Evolutionary conservation across 164 flowering plant species (phyloP).

Genomic region (Annona squamosa): DNA sequence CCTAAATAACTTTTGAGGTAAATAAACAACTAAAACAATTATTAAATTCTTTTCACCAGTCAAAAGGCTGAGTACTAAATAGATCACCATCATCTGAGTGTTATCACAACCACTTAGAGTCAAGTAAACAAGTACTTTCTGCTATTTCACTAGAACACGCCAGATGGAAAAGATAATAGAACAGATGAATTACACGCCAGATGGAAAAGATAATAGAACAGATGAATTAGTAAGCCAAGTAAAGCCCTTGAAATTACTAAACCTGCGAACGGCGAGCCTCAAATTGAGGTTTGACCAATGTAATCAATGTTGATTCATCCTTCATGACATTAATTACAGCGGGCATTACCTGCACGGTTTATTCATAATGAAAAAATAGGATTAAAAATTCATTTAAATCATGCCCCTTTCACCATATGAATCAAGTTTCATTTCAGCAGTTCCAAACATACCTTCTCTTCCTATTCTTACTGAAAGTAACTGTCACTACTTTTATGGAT

Average conservation of each 20-base stretch:
- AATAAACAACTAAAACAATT: too few relatives aligned
- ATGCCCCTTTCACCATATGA: neutral
- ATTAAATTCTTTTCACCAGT: too few relatives aligned
- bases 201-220: neutral
- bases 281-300: slow-evolving; percentile 93
- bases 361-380: neutral
- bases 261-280: slow-evolving; percentile 95
- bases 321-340: slow-evolving; percentile 85
- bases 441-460: neutral
- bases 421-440: neutral
- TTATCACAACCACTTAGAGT: too few relatives aligned
- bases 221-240: neutral
- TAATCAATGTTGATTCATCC: slow-evolving; percentile 62
- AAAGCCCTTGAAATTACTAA: slow-evolving; percentile 10
- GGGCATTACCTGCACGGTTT: slow-evolving; percentile 75
- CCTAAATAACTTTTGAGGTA: too few relatives aligned
- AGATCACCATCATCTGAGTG: too few relatives aligned
- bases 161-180: too few relatives aligned
- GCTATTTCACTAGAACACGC: too few relatives aligned
- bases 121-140: too few relatives aligned
- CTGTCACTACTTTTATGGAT: too few relatives aligned
- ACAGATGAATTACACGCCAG: neutral
- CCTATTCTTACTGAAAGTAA: neutral
- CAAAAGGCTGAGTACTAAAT: too few relatives aligned
- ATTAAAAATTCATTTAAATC: neutral